Percentiles rank a stretch among this genome's conserved stretches.
These are phyloP conservation scores for Yamadazyma siamensis DNA, from an alignment of 1,139 yeast species.

Conservation along the genomic window DNA sequence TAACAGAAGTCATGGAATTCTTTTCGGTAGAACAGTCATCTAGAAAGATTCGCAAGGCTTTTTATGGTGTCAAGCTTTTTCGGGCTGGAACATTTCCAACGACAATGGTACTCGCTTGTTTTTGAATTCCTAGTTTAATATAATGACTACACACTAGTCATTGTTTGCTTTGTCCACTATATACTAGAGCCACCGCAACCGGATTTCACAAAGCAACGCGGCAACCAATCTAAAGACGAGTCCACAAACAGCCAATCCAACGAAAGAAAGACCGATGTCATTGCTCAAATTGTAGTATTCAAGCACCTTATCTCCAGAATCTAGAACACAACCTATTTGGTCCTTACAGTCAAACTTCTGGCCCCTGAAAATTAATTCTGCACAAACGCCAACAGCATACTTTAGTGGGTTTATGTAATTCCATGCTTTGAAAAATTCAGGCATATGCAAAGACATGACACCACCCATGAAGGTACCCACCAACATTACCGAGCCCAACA, in stretches of 20 bases:
- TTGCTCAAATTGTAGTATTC: slow-evolving; percentile 29
- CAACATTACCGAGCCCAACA: slow-evolving; percentile 60
- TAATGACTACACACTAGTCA: too few species aligned
- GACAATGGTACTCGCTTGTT: too few species aligned
- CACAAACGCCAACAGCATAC: slow-evolving; percentile 58
- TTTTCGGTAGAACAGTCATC: too few species aligned
- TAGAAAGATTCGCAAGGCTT: too few species aligned
- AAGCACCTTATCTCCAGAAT: slow-evolving; percentile 35
- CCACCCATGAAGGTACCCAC: slow-evolving; percentile 84
- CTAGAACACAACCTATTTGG: slow-evolving; percentile 29
- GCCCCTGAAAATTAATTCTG: slow-evolving; percentile 33
- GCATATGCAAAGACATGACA: slow-evolving; percentile 76
- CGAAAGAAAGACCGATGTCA: slow-evolving; percentile 29
- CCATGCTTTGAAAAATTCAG: slow-evolving; percentile 60
- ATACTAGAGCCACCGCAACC: slow-evolving; percentile 30
- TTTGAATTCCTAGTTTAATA: too few species aligned
- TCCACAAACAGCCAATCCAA: slow-evolving; percentile 36
- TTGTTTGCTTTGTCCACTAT: too few species aligned
- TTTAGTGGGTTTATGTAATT: slow-evolving; percentile 75
- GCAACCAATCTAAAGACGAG: slow-evolving; percentile 34
- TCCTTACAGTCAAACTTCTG: slow-evolving; percentile 29
- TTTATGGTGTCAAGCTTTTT: too few species aligned
- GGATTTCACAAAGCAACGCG: slow-evolving; percentile 20
- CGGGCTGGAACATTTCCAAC: too few species aligned
- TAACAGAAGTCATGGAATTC: too few species aligned